Evolutionary conservation across 1,284 basidiomycete genomes (phyloP).

Genomic region (Austroboletus niveus): DNA sequence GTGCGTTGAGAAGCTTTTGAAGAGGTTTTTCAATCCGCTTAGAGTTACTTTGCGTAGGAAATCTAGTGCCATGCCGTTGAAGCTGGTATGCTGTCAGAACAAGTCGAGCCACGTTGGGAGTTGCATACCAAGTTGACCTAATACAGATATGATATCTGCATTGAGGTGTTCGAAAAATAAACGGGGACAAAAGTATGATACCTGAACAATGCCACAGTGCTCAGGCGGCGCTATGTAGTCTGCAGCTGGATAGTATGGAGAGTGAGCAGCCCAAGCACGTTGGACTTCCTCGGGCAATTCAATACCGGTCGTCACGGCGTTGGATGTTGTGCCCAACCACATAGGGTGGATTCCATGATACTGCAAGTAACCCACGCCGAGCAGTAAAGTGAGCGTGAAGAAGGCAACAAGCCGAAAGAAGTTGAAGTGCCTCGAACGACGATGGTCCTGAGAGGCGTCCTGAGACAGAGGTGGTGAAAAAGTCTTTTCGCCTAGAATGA

Average conservation of each 20-base stretch:
- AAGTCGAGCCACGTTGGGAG: background rate
- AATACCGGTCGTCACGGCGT: background rate
- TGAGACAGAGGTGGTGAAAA: background rate
- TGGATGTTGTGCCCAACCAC: background rate
- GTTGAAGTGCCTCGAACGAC: slow-evolving; percentile 4
- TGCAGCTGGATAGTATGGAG: slow-evolving; percentile 53
- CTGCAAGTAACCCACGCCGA: slow-evolving; percentile 12
- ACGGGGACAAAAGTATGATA: slow-evolving; percentile 23
- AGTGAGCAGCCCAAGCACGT: slow-evolving; percentile 55
- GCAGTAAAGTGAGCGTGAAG: slow-evolving; percentile 17
- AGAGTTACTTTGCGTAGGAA: slow-evolving; percentile 59
- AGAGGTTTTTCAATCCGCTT: slow-evolving; percentile 49
- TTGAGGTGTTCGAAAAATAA: background rate
- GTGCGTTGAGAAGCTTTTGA: slow-evolving; percentile 48
- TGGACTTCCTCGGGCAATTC: slow-evolving; percentile 27
- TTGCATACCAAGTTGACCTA: slow-evolving; percentile 62
- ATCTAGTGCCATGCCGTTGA: slow-evolving; percentile 84
- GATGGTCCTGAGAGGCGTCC: background rate
- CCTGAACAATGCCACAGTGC: slow-evolving; percentile 57
- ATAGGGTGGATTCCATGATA: slow-evolving; percentile 6
- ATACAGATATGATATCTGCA: background rate
- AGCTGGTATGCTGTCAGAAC: slow-evolving; percentile 45
- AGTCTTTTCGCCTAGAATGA: slow-evolving; percentile 13
- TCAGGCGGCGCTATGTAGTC: slow-evolving; percentile 47
- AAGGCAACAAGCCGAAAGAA: slow-evolving; percentile 6